phyloP scores from a whole-genome alignment of 805 yeast species.

The Zygosaccharomyces bailii region DNA sequence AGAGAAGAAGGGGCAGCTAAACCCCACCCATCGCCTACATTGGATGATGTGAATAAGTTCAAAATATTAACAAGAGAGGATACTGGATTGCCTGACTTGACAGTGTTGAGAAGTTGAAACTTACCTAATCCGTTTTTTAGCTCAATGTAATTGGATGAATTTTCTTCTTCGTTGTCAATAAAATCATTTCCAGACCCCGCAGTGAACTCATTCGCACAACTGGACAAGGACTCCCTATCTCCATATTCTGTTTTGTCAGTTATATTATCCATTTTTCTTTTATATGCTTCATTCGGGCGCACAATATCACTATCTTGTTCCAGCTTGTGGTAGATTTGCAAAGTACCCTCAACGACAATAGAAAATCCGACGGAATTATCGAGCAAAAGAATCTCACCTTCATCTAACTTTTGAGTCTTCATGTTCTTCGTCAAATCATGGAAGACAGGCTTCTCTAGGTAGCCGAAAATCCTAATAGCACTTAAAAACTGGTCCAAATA shows the following conservation, averaged over 20 bases:
- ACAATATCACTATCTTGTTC: slow-evolving; percentile 25
- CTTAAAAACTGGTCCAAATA: slow-evolving; percentile 85
- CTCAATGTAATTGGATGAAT: slow-evolving; percentile 20
- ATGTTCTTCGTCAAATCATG: slow-evolving; percentile 88
- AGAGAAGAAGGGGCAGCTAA: slow-evolving; percentile 2
- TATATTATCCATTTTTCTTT: neutral
- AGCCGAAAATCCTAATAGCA: slow-evolving; percentile 92
- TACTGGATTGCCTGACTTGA: slow-evolving; percentile 79
- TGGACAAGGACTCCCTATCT: slow-evolving; percentile 5
- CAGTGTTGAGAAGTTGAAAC: slow-evolving; percentile 74
- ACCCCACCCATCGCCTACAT: slow-evolving; percentile 8
- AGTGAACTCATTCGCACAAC: slow-evolving; percentile 37
- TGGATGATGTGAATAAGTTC: slow-evolving; percentile 55
- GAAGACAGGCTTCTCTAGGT: slow-evolving; percentile 83
- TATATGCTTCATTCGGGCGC: neutral
- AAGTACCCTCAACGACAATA: slow-evolving; percentile 86
- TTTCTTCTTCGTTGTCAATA: slow-evolving; percentile 9
- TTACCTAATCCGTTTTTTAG: slow-evolving; percentile 35
- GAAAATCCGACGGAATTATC: slow-evolving; percentile 81
- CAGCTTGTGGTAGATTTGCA: slow-evolving; percentile 69
- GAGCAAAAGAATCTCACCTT: slow-evolving; percentile 70
- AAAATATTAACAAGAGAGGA: slow-evolving; percentile 79
- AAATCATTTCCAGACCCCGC: slow-evolving; percentile 36
- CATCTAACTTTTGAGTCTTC: slow-evolving; percentile 78
- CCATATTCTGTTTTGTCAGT: neutral